A percentile compares a stretch with the other conserved stretches of the same genome.
These are phyloP conservation scores for Hippophae rhamnoides DNA, from an alignment of 306 rosid species.

Conservation along the genomic window DNA sequence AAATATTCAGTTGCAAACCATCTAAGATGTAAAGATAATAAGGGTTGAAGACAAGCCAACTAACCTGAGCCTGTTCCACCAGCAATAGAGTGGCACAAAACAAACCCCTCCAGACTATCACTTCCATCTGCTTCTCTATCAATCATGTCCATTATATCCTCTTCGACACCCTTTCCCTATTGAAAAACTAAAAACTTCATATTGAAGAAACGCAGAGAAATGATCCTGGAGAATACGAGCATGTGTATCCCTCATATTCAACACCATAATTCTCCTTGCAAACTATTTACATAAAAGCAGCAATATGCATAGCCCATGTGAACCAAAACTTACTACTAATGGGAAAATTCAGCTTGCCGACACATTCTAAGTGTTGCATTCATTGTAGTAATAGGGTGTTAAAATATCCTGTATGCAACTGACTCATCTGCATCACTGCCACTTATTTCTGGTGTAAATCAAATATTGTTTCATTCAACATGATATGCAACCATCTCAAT, in stretches of 20 bases:
- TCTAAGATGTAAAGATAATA: not conserved
- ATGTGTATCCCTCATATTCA: not conserved
- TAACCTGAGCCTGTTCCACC: constrained; percentile 99
- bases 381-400: not conserved
- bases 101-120: constrained; percentile 99
- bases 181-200: constrained; percentile 17
- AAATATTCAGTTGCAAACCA: not conserved
- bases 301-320: not conserved
- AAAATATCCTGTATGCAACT: too few species aligned
- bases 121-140: constrained; percentile 99
- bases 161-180: constrained; percentile 96
- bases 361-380: not conserved
- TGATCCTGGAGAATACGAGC: not conserved
- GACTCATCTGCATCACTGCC: too few species aligned
- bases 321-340: not conserved
- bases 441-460: too few species aligned
- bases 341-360: not conserved
- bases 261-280: not conserved
- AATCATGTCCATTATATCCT: constrained; percentile 99
- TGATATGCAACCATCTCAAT: too few species aligned
- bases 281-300: not conserved
- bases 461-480: too few species aligned
- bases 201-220: not conserved
- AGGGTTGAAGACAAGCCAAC: constrained; percentile 8
- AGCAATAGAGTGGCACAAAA: constrained; percentile 93